These are phyloP conservation scores for Echium plantagineum DNA, from an alignment of 257 asterid genomes.

Conservation along the genomic window DNA sequence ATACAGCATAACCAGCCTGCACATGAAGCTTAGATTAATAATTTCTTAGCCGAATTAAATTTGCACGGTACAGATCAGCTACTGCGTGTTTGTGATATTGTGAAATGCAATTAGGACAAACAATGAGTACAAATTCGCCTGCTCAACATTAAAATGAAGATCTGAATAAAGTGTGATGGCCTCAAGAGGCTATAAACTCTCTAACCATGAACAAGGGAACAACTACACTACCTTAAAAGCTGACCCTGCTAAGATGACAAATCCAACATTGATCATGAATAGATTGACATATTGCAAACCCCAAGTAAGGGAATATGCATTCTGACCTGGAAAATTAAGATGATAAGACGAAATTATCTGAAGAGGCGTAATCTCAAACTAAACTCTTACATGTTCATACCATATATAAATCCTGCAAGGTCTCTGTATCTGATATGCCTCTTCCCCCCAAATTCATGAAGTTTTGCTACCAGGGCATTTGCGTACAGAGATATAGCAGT, in stretches of 20 bases:
- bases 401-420: slow-evolving; percentile 86
- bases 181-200: neutral
- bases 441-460: slow-evolving; percentile 84
- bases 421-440: slow-evolving; percentile 96
- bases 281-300: slow-evolving; percentile 78
- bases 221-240: slow-evolving; percentile 60
- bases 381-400: slow-evolving; percentile 18
- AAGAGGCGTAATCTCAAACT: neutral
- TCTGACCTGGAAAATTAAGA: slow-evolving; percentile 38
- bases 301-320: slow-evolving; percentile 76
- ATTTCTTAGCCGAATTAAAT: slow-evolving; percentile 3
- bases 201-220: neutral
- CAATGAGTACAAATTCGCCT: too few species aligned
- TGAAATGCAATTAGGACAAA: neutral
- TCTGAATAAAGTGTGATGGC: too few species aligned
- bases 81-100: neutral
- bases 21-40: slow-evolving; percentile 3
- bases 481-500: slow-evolving; percentile 67
- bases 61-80: neutral
- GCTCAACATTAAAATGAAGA: too few species aligned
- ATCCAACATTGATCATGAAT: slow-evolving; percentile 87
- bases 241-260: slow-evolving; percentile 67
- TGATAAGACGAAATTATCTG: slow-evolving; percentile 5
- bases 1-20: slow-evolving; percentile 78
- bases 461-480: slow-evolving; percentile 74